A percentile compares a stretch with the other conserved stretches of the same genome.
These are phyloP conservation scores for Santalum album DNA, from an alignment of 164 flowering plant genomes.

Conservation along the genomic window DNA sequence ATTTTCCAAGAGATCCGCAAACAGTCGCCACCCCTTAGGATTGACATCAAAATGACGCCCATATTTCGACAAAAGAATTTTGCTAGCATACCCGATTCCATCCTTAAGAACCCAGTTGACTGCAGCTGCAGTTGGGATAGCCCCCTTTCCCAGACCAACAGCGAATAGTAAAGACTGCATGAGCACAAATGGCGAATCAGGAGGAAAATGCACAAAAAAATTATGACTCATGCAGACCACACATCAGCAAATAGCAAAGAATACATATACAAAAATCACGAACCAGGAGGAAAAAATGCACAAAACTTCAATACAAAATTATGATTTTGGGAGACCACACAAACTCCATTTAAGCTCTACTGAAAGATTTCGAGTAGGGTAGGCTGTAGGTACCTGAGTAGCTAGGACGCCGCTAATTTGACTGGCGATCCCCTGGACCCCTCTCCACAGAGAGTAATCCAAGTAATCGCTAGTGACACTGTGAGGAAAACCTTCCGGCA, in stretches of 20 bases:
- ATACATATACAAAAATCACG: slow-evolving; percentile 16
- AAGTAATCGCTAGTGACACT: slow-evolving; percentile 85
- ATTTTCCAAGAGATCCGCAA: slow-evolving; percentile 94
- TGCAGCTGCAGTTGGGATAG: slow-evolving; percentile 95
- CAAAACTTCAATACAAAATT: background rate
- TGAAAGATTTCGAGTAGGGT: background rate
- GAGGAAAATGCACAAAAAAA: background rate
- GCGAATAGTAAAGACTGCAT: slow-evolving; percentile 86
- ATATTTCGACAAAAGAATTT: slow-evolving; percentile 76
- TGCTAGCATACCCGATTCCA: slow-evolving; percentile 94
- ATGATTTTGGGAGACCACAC: background rate
- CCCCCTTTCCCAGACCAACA: slow-evolving; percentile 96
- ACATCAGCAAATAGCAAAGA: slow-evolving; percentile 94
- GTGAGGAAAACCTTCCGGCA: slow-evolving; percentile 82
- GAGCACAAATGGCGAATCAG: background rate
- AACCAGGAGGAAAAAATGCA: background rate
- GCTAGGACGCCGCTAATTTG: slow-evolving; percentile 89
- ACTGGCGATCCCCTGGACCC: slow-evolving; percentile 87
- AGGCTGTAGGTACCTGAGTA: slow-evolving; percentile 53
- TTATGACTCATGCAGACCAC: too few relatives aligned
- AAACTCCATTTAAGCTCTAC: too few relatives aligned
- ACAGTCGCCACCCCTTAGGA: slow-evolving; percentile 97
- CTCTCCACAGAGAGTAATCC: slow-evolving; percentile 96
- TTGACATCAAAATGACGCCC: slow-evolving; percentile 97
- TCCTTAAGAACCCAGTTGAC: slow-evolving; percentile 96